phyloP scores from a whole-genome alignment of 257 asterid genomes.

The Solanum pimpinellifolium region DNA sequence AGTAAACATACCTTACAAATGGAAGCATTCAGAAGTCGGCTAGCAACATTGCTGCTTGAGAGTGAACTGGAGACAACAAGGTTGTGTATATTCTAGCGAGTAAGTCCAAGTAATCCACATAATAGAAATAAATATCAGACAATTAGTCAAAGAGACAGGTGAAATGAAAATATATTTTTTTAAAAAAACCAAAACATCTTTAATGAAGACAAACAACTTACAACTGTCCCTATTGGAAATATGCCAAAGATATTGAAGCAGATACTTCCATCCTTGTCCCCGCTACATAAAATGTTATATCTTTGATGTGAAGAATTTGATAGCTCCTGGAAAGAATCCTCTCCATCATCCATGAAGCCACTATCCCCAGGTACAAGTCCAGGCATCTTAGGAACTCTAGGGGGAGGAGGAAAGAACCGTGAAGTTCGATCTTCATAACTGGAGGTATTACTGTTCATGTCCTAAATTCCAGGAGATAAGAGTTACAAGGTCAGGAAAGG shows the following conservation, averaged over 20 bases:
- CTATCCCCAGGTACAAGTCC: conserved; percentile 84
- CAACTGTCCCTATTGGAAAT: conserved; percentile 86
- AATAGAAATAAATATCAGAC: conserved; percentile 3
- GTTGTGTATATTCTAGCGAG: conserved; percentile 58
- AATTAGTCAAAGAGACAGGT: background rate
- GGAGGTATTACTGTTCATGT: conserved; percentile 24
- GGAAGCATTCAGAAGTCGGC: conserved; percentile 54
- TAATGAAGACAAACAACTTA: conserved; percentile 32
- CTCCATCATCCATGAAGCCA: conserved; percentile 75
- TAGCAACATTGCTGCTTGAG: conserved; percentile 22
- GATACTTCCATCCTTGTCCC: conserved; percentile 80
- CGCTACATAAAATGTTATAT: conserved; percentile 88
- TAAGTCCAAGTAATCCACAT: conserved; percentile 10
- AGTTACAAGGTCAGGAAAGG: background rate
- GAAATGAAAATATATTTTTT: background rate
- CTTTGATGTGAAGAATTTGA: conserved; percentile 70
- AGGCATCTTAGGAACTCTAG: conserved; percentile 78
- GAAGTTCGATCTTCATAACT: conserved; percentile 82
- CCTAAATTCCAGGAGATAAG: conserved; percentile 31
- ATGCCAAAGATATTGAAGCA: conserved; percentile 91
- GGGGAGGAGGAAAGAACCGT: conserved; percentile 91
- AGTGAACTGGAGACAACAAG: conserved; percentile 28
- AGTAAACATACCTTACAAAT: conserved; percentile 49
- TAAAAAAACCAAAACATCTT: background rate
- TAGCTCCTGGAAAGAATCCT: conserved; percentile 69